phyloP scores from a whole-genome alignment of 805 yeast genomes.

The Blastobotrys robertii region DNA sequence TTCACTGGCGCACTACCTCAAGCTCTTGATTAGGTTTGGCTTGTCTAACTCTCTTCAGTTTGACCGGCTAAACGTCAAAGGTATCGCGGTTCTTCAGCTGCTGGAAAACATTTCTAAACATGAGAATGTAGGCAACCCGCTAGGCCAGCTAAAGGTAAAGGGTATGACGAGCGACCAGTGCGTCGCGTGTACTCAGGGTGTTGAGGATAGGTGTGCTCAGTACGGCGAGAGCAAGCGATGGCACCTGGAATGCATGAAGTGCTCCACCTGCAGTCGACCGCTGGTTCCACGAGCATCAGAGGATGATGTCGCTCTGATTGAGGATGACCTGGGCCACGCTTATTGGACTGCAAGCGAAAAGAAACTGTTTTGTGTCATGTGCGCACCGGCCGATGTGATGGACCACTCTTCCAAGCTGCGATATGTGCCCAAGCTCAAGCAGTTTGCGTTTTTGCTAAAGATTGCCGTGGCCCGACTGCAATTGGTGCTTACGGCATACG shows the following conservation, averaged over 20 bases:
- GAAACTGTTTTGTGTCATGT: slow-evolving; percentile 48
- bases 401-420: slow-evolving; percentile 30
- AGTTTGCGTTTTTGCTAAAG: slow-evolving; percentile 64
- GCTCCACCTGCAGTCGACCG: slow-evolving; percentile 45
- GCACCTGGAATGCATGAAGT: slow-evolving; percentile 70
- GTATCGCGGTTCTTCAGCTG: slow-evolving; percentile 54
- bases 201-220: slow-evolving; percentile 73
- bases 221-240: slow-evolving; percentile 49
- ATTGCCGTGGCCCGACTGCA: slow-evolving; percentile 67
- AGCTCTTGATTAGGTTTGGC: slow-evolving; percentile 73
- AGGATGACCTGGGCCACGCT: slow-evolving; percentile 32
- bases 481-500: slow-evolving; percentile 31
- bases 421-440: slow-evolving; percentile 57
- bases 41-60: slow-evolving; percentile 55
- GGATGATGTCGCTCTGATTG: slow-evolving; percentile 24
- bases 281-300: slow-evolving; percentile 27
- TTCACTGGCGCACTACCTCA: slow-evolving; percentile 86
- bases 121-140: slow-evolving; percentile 28
- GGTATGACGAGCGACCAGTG: slow-evolving; percentile 64
- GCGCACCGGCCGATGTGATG: slow-evolving; percentile 38
- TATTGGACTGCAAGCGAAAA: slow-evolving; percentile 30
- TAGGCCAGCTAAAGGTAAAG: slow-evolving; percentile 15
- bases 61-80: slow-evolving; percentile 40
- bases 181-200: slow-evolving; percentile 55
- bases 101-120: slow-evolving; percentile 44